Evolutionary conservation across 2,329 filamentous ascomycete species (phyloP).

Genomic region (Hymenoscyphus linearis): DNA sequence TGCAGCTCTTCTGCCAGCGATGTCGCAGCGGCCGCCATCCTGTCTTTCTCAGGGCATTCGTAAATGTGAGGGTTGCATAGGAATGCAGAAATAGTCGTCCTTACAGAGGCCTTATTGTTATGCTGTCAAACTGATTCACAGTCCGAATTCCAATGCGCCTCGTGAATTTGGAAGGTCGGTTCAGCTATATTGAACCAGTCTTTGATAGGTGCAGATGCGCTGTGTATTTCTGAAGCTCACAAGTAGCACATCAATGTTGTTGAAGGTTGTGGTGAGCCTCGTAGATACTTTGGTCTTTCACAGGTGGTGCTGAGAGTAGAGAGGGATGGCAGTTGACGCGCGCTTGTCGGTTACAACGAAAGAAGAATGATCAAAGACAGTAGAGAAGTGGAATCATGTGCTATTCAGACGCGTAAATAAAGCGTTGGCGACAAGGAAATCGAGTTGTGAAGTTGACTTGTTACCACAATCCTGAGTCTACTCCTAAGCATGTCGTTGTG

Average conservation of each 20-base stretch:
- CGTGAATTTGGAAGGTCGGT: not conserved
- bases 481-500: slow-evolving; percentile 20
- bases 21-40: slow-evolving; percentile 29
- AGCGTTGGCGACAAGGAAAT: slow-evolving; percentile 26
- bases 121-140: not conserved
- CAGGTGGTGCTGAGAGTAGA: slow-evolving; percentile 5
- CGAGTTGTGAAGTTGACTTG: slow-evolving; percentile 25
- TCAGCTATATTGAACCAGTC: not conserved
- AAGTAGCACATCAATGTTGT: not conserved
- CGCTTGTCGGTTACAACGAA: slow-evolving; percentile 20
- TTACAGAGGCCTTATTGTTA: not conserved
- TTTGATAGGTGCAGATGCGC: not conserved
- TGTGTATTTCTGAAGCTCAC: not conserved
- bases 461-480: slow-evolving; percentile 14
- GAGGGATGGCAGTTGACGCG: slow-evolving; percentile 21
- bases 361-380: slow-evolving; percentile 18
- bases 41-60: slow-evolving; percentile 21
- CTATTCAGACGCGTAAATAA: slow-evolving; percentile 31
- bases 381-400: slow-evolving; percentile 17
- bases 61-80: not conserved
- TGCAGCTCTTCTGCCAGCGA: slow-evolving; percentile 31
- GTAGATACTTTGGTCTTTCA: slow-evolving; percentile 1
- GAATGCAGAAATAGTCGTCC: not conserved
- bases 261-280: slow-evolving; percentile 8
- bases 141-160: not conserved